Evolutionary conservation across 371 early-diverging fungal genomes (phyloP).

Genomic region (Mortierella polycephala): DNA sequence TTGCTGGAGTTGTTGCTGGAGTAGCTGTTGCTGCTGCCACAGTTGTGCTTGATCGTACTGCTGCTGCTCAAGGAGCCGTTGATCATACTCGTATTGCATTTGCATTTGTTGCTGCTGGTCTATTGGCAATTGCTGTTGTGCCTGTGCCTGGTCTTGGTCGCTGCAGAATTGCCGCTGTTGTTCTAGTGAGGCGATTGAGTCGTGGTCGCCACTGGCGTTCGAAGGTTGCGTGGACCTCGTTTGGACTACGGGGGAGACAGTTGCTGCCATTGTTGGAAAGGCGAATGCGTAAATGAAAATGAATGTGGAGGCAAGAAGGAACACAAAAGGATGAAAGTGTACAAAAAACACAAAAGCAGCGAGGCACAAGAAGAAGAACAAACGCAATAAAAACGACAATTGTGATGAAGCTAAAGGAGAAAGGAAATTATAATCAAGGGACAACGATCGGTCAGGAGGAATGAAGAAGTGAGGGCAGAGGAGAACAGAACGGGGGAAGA

Average conservation of each 20-base stretch:
- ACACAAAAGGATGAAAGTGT: background rate
- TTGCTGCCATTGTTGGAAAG: slow-evolving; percentile 31
- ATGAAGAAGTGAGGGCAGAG: background rate
- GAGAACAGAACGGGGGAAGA: too few species aligned
- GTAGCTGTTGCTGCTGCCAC: slow-evolving; percentile 29
- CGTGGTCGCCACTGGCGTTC: slow-evolving; percentile 8
- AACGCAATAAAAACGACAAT: too few species aligned
- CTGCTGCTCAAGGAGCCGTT: slow-evolving; percentile 33
- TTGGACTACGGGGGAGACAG: slow-evolving; percentile 23
- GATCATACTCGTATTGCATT: slow-evolving; percentile 23
- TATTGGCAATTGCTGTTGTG: slow-evolving; percentile 8
- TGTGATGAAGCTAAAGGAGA: too few species aligned
- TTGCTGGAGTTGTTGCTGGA: slow-evolving; percentile 18
- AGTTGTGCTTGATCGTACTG: slow-evolving; percentile 27
- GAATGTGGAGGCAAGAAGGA: background rate
- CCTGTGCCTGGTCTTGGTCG: slow-evolving; percentile 15
- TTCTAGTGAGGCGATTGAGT: slow-evolving; percentile 5
- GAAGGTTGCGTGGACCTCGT: slow-evolving; percentile 7
- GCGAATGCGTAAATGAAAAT: background rate
- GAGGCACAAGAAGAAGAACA: background rate
- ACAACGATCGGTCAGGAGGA: too few species aligned
- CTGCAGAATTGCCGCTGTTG: slow-evolving; percentile 23
- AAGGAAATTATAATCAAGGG: too few species aligned
- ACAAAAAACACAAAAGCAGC: background rate
- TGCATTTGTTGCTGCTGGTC: slow-evolving; percentile 15